Conservation (phyloP, 2,329 filamentous ascomycete genomes). For the Monosporascus ibericus region DNA sequence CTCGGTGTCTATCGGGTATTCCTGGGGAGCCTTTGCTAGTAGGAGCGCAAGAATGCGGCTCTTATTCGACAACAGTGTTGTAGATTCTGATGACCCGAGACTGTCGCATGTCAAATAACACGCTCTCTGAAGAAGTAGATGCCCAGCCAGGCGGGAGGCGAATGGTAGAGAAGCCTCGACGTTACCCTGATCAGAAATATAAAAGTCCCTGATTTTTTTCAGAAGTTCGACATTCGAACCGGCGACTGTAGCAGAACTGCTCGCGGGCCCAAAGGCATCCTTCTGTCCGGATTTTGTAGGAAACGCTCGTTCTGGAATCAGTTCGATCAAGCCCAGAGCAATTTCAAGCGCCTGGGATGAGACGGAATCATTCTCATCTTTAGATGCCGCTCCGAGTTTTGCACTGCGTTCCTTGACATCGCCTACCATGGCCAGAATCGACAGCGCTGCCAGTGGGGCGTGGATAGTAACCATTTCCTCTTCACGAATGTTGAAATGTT, state of each 20-base stretch:
- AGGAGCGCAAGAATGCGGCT: conserved; percentile 54
- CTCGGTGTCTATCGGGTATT: conserved; percentile 39
- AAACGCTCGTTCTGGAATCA: conserved; percentile 61
- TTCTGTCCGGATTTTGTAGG: conserved; percentile 22
- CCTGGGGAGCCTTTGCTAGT: conserved; percentile 44
- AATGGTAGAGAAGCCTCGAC: conserved; percentile 61
- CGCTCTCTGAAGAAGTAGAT: conserved; percentile 58
- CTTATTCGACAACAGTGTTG: conserved; percentile 47
- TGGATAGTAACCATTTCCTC: conserved; percentile 92
- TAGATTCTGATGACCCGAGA: conserved; percentile 33
- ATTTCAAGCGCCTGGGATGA: conserved; percentile 37
- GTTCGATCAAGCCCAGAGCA: conserved; percentile 51
- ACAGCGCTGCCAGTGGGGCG: conserved; percentile 69
- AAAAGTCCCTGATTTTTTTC: conserved; percentile 58
- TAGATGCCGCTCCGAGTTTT: conserved; percentile 3
- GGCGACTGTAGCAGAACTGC: conserved; percentile 21
- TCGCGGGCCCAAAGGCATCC: conserved; percentile 18
- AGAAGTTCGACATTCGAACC: conserved; percentile 47
- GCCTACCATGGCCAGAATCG: conserved; percentile 55
- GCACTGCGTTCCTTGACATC: conserved; percentile 37
- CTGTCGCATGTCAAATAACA: conserved; percentile 44
- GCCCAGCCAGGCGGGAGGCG: conserved; percentile 46
- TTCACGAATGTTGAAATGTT: conserved; percentile 87
- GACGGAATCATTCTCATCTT: conserved; percentile 17
- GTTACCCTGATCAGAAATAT: conserved; percentile 64